phyloP scores from a whole-genome alignment of 495 filamentous ascomycete species.

The Podospora sp. region DNA sequence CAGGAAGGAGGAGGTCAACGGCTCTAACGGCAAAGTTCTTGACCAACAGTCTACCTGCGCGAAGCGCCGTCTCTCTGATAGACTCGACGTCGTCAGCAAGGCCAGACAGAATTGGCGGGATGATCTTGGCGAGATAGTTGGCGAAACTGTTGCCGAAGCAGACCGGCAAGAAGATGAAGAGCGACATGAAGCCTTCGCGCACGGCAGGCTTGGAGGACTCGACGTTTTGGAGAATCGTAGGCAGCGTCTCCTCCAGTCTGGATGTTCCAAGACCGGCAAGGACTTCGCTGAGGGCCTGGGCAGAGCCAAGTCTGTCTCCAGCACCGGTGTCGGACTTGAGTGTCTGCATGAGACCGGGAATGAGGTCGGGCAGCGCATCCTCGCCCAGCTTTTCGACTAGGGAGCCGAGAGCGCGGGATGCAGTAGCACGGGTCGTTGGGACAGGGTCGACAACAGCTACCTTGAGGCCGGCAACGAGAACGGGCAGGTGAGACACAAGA shows the following conservation, averaged over 20 bases:
- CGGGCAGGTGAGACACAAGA: conserved; percentile 85
- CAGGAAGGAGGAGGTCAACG: conserved; percentile 90
- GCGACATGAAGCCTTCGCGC: conserved; percentile 97
- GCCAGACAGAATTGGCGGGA: conserved; percentile 91
- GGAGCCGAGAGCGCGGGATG: conserved; percentile 92
- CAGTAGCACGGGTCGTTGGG: conserved; percentile 93
- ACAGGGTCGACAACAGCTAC: conserved; percentile 91
- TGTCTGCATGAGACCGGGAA: conserved; percentile 94
- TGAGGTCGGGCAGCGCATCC: conserved; percentile 94
- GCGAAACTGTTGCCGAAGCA: conserved; percentile 99
- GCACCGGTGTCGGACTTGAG: conserved; percentile 97
- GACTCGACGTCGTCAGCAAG: conserved; percentile 94
- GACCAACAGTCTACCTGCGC: conserved; percentile 89
- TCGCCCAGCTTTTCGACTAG: conserved; percentile 96
- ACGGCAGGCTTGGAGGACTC: conserved; percentile 87
- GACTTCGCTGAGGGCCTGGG: conserved; percentile 95
- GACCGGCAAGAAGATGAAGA: conserved; percentile 98
- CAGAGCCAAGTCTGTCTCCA: conserved; percentile 91
- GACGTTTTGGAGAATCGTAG: conserved; percentile 95
- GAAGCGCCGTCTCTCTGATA: conserved; percentile 90
- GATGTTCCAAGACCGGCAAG: conserved; percentile 91
- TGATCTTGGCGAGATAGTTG: conserved; percentile 91
- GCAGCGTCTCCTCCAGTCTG: conserved; percentile 91
- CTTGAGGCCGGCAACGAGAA: conserved; percentile 88
- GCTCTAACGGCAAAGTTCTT: conserved; percentile 97